Percentiles rank a stretch among this genome's conserved stretches.
phyloP scores from a whole-genome alignment of 495 filamentous ascomycete species.

The Bombardia bombarda region DNA sequence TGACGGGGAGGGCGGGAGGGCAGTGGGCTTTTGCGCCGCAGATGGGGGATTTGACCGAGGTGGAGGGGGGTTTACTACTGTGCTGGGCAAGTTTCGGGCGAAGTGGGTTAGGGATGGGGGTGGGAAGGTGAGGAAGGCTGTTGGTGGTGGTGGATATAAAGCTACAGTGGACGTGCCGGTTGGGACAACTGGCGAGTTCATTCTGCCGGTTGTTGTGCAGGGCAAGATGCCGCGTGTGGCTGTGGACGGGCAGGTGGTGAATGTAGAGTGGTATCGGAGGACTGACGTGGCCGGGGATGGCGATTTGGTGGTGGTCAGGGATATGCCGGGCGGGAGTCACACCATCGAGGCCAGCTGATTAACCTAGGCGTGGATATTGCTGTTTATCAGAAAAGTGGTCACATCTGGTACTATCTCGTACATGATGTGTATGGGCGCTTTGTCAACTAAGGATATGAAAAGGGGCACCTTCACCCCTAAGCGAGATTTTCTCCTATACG shows the following conservation, averaged over 20 bases:
- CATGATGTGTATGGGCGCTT: too few species aligned
- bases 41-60: constrained; percentile 47
- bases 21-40: constrained; percentile 51
- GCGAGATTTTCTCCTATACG: too few species aligned
- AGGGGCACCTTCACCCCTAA: too few species aligned
- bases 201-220: neutral
- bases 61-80: constrained; percentile 18
- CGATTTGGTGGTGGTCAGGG: constrained; percentile 5
- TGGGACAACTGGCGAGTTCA: neutral
- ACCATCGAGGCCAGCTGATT: constrained; percentile 11
- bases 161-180: neutral
- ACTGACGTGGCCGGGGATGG: neutral
- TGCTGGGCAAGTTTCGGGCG: neutral
- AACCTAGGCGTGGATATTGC: too few species aligned
- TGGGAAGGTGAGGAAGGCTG: too few species aligned
- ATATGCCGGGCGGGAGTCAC: constrained; percentile 16
- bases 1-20: constrained; percentile 40
- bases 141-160: too few species aligned
- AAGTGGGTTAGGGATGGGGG: neutral
- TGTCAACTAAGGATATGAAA: too few species aligned
- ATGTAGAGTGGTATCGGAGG: neutral
- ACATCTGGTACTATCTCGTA: too few species aligned
- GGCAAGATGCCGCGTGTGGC: neutral
- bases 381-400: too few species aligned
- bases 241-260: neutral